A percentile compares a stretch with the other conserved stretches of the same genome.
phyloP scores from a whole-genome alignment of 2,329 filamentous ascomycete genomes.

The Arachnomyces sp. region DNA sequence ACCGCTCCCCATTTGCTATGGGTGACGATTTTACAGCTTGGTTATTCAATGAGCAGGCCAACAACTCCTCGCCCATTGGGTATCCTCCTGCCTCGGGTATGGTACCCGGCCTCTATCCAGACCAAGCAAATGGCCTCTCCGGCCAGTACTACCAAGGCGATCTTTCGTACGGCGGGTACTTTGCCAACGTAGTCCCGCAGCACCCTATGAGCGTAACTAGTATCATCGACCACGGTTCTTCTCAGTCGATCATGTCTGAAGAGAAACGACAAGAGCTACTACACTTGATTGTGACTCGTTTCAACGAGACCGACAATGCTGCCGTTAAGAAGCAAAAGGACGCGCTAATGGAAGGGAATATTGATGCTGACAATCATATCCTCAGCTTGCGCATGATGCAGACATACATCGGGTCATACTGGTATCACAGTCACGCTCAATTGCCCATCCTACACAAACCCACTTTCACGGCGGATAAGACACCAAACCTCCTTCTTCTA shows the following conservation, averaged over 20 bases:
- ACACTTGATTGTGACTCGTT: constrained; percentile 70
- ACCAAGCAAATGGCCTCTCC: constrained; percentile 37
- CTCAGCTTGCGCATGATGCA: constrained; percentile 93
- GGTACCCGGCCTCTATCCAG: constrained; percentile 33
- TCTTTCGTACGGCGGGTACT: constrained; percentile 40
- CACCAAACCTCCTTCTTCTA: constrained; percentile 73
- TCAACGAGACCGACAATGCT: constrained; percentile 70
- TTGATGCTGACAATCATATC: constrained; percentile 52
- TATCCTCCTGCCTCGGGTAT: constrained; percentile 35
- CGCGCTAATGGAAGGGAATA: constrained; percentile 68
- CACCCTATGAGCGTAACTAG: constrained; percentile 88
- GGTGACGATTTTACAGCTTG: constrained; percentile 82
- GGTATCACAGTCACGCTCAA: constrained; percentile 90
- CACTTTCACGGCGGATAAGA: constrained; percentile 81
- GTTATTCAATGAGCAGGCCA: constrained; percentile 63
- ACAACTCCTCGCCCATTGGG: constrained; percentile 46
- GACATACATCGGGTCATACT: constrained; percentile 85
- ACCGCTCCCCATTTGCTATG: constrained; percentile 79
- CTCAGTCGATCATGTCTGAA: constrained; percentile 74
- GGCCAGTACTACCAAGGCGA: constrained; percentile 45
- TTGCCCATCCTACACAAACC: constrained; percentile 90
- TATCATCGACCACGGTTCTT: constrained; percentile 68
- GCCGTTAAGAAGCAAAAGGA: constrained; percentile 68
- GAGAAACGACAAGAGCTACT: constrained; percentile 78
- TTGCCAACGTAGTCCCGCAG: constrained; percentile 46